Conservation (phyloP, 306 rosid species). For the cucumber (Cucumis sativus) region DNA sequence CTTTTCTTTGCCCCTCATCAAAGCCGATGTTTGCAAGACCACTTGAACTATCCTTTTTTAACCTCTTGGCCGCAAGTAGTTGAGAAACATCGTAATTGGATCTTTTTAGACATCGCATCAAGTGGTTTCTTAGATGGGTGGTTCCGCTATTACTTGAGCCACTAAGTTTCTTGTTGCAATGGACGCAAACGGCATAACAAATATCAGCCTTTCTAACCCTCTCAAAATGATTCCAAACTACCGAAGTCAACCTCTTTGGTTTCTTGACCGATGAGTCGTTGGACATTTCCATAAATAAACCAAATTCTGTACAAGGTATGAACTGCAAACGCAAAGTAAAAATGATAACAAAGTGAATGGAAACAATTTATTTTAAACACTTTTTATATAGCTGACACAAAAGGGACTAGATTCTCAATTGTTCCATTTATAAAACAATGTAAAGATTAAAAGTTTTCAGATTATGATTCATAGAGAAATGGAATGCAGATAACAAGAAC, state of each 20-base stretch:
- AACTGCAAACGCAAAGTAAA: neutral
- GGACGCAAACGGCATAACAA: conserved; percentile 86
- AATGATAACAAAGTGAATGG: neutral
- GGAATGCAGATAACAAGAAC: neutral
- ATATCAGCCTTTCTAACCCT: conserved; percentile 77
- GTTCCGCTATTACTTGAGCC: conserved; percentile 99
- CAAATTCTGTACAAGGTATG: conserved; percentile 26
- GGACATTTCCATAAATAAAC: conserved; percentile 50
- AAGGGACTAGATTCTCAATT: neutral
- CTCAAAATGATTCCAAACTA: conserved; percentile 98
- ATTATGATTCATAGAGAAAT: neutral
- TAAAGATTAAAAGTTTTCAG: neutral
- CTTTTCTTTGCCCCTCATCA: conserved; percentile 76
- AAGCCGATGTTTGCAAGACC: conserved; percentile 43
- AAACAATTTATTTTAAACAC: neutral
- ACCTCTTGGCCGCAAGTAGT: conserved; percentile 79
- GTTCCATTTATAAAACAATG: neutral
- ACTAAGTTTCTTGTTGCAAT: conserved; percentile 93
- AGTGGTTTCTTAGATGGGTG: conserved; percentile 90
- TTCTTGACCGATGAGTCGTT: neutral
- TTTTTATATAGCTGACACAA: neutral
- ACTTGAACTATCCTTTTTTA: conserved; percentile 60
- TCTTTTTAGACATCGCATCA: conserved; percentile 87
- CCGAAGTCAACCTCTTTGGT: conserved; percentile 46
- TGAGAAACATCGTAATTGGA: conserved; percentile 88